These are phyloP conservation scores for Aspergillus oerlinghausenensis DNA, from an alignment of 2,329 filamentous ascomycete species.

Conservation along the genomic window DNA sequence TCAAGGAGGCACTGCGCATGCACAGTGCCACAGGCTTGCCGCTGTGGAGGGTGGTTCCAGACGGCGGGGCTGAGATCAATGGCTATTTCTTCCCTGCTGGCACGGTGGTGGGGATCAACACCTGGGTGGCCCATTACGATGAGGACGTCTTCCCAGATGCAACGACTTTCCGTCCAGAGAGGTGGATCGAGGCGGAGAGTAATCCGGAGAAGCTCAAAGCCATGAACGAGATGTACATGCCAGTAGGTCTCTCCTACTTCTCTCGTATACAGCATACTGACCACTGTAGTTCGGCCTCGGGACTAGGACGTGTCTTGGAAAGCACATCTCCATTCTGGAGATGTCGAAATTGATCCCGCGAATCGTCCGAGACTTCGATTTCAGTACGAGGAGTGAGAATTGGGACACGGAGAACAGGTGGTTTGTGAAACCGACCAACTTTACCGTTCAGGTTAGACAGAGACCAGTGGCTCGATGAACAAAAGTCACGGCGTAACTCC, in stretches of 20 bases:
- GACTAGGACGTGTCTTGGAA: constrained; percentile 29
- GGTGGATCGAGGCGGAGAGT: constrained; percentile 40
- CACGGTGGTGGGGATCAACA: constrained; percentile 41
- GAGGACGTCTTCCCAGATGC: constrained; percentile 42
- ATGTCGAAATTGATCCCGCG: constrained; percentile 35
- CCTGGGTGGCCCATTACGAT: constrained; percentile 44
- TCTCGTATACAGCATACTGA: not conserved
- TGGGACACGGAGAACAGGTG: constrained; percentile 39
- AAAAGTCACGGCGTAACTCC: constrained; percentile 1
- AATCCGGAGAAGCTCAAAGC: constrained; percentile 25
- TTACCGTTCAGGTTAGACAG: constrained; percentile 29
- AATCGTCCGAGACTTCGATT: constrained; percentile 28
- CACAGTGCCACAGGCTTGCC: constrained; percentile 48
- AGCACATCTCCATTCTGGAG: constrained; percentile 36
- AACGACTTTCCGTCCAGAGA: constrained; percentile 42
- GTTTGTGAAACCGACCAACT: constrained; percentile 43
- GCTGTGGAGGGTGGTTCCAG: constrained; percentile 47
- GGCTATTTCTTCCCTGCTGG: constrained; percentile 41
- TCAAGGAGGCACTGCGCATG: constrained; percentile 52
- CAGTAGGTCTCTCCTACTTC: constrained; percentile 23
- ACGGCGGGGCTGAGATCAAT: constrained; percentile 41
- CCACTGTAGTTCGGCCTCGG: constrained; percentile 31
- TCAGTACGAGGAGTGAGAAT: constrained; percentile 1
- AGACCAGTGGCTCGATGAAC: not conserved
- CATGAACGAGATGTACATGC: constrained; percentile 39